Percentiles rank a stretch among this genome's conserved stretches.
Conservation (phyloP, 805 yeast genomes). For the Tetrapisispora taiwanensis region DNA sequence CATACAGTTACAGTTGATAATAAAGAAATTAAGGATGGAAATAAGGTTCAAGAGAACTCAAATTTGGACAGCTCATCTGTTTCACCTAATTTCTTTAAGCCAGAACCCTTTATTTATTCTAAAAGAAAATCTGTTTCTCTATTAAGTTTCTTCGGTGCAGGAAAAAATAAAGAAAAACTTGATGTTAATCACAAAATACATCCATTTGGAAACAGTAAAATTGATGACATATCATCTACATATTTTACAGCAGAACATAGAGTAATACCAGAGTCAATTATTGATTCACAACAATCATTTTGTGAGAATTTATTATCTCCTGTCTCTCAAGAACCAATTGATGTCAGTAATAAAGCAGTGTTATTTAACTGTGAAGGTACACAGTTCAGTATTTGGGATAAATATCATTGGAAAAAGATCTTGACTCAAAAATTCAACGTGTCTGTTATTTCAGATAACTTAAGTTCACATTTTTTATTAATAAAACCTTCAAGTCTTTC, state of each 20-base stretch:
- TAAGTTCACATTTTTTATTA: not conserved
- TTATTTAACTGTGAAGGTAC: not conserved
- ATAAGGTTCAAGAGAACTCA: too few relatives aligned
- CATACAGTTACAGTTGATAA: not conserved
- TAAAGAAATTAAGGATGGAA: conserved; percentile 11
- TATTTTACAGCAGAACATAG: not conserved
- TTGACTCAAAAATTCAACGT: not conserved
- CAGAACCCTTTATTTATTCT: not conserved
- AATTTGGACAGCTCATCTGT: too few relatives aligned
- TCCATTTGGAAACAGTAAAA: not conserved
- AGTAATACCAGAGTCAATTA: not conserved
- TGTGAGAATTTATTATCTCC: not conserved
- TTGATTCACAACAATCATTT: too few relatives aligned
- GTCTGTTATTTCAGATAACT: not conserved
- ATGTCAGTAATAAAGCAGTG: too few relatives aligned
- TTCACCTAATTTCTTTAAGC: too few relatives aligned
- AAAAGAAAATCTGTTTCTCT: conserved; percentile 19
- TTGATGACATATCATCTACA: not conserved
- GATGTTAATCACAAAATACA: conserved; percentile 5
- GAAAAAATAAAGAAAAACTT: conserved; percentile 12
- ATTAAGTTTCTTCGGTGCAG: conserved; percentile 17
- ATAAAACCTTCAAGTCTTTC: not conserved
- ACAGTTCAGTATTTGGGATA: not conserved
- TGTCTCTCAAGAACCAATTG: not conserved
- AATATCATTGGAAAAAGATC: not conserved